Base-by-base conservation (phyloP, 31 red algal species). In the Bonnemaisonia californica region DNA sequence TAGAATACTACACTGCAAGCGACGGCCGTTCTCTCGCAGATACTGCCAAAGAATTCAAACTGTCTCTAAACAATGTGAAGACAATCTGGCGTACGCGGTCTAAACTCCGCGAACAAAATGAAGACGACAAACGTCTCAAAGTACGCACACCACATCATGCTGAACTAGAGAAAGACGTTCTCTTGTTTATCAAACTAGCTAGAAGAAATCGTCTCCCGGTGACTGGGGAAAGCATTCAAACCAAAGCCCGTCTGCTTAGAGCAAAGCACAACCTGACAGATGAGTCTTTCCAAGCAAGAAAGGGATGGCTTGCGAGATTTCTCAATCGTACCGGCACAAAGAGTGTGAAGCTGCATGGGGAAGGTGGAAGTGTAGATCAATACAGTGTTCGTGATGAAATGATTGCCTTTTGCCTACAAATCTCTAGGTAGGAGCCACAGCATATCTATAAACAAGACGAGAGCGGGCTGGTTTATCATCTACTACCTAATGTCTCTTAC, bases 371-470 rank as follows among this genome's bases (percentile, higher is more conserved):
- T 26, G 54, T 62, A 30, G 16, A 18, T 77, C 12, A 11, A 28
- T 21, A 18, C 21, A 18, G 19, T 0, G 73, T 77, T 33, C 19
- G 12, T 11, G 19, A 58, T 0, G 0, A 77, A 77, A 76, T 83
- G 80, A 29, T 41, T 4, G 80, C 2, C 7, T 57, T 38, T 21
- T n/a, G 34, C 27, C 30, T 24, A 51, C 5, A 74, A 27, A 28
- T 83, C 48, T 30, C 45, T 21, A 57, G 21, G 26, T 83, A 76
- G 19, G 41, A 54, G 12, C 8, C 24, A 1, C 32, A 76, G n/a
- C 34, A 38, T 12, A 83, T 76, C 8, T 76, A 83, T 34, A 83
- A 83, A 22, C 8, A 35, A 19, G 69, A 83, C 55, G 79, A 83
- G 64, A 83, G 27, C 2, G 79, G 69, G 21, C 11, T 72, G 41